Evolutionary conservation across 1,284 basidiomycete genomes (phyloP).

Genomic region (Ustilago crameri): DNA sequence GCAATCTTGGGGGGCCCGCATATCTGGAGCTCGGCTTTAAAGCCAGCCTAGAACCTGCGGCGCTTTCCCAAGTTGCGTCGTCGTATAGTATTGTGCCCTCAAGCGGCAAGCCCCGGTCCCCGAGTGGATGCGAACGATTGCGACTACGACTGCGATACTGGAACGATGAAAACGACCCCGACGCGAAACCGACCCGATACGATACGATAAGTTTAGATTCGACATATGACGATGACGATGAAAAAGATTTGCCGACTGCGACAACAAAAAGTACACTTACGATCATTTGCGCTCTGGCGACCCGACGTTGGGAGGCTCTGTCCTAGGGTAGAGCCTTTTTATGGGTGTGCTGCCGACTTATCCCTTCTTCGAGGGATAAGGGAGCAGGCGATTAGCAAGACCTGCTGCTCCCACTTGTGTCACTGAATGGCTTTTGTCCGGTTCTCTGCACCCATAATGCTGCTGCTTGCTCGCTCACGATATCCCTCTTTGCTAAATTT

Average conservation of each 20-base stretch:
- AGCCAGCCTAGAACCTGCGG: constrained; percentile 38
- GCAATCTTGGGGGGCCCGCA: neutral
- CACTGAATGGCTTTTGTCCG: constrained; percentile 4
- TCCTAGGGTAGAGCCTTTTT: constrained; percentile 7
- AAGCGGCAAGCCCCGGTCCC: constrained; percentile 31
- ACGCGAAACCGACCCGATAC: too few relatives aligned
- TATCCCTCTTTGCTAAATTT: neutral
- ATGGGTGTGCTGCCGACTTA: constrained; percentile 41
- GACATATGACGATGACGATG: constrained; percentile 2
- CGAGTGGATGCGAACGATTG: constrained; percentile 1
- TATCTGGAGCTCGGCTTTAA: constrained; percentile 31
- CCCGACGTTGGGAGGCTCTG: constrained; percentile 28
- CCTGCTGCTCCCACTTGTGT: constrained; percentile 47
- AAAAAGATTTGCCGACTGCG: constrained; percentile 5
- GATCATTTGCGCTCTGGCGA: constrained; percentile 37
- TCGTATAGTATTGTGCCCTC: constrained; percentile 20
- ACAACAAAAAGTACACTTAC: constrained; percentile 16
- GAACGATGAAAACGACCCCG: constrained; percentile 8
- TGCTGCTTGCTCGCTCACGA: constrained; percentile 11
- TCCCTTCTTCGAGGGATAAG: constrained; percentile 24
- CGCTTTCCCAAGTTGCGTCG: constrained; percentile 1
- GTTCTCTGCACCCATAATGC: constrained; percentile 8
- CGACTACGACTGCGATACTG: neutral
- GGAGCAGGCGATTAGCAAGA: constrained; percentile 47
- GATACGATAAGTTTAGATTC: constrained; percentile 1